These are phyloP conservation scores for Suzukiozyma palmioleophila DNA, from an alignment of 1,139 yeast genomes.

Conservation along the genomic window DNA sequence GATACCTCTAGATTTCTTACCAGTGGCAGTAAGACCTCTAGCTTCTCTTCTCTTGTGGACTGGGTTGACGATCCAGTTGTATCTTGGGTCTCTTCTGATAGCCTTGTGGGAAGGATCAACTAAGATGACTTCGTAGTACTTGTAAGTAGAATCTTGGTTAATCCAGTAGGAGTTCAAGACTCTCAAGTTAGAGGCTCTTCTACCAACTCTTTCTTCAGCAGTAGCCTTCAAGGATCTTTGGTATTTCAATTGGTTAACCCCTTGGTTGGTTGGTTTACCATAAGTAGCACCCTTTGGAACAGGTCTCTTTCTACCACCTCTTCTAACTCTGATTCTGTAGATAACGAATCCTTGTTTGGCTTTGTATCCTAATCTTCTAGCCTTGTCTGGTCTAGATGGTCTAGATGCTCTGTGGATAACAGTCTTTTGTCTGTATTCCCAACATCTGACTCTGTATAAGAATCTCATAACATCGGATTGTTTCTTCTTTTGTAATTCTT, in stretches of 20 bases:
- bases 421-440: constrained; percentile 99
- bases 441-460: constrained; percentile 99
- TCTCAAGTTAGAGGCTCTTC: constrained; percentile 98
- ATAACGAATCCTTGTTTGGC: constrained; percentile 99
- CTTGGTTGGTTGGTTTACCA: constrained; percentile 99
- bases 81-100: constrained; percentile 96
- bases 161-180: constrained; percentile 99
- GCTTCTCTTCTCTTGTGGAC: constrained; percentile 99
- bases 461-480: constrained; percentile 99
- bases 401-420: constrained; percentile 98
- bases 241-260: constrained; percentile 98
- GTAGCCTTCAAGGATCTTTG: constrained; percentile 97
- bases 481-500: constrained; percentile 99
- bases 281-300: constrained; percentile 99
- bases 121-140: constrained; percentile 95
- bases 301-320: constrained; percentile 99
- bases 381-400: constrained; percentile 99
- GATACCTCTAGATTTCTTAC: constrained; percentile 99
- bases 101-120: constrained; percentile 99
- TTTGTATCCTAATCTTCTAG: constrained; percentile 99
- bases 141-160: constrained; percentile 99
- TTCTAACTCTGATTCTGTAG: constrained; percentile 98
- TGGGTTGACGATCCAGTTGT: constrained; percentile 99
- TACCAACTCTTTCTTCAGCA: constrained; percentile 99
- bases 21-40: constrained; percentile 97